Conservation (phyloP, 2,329 filamentous ascomycete species). For the Aspergillus pseudotamarii region DNA sequence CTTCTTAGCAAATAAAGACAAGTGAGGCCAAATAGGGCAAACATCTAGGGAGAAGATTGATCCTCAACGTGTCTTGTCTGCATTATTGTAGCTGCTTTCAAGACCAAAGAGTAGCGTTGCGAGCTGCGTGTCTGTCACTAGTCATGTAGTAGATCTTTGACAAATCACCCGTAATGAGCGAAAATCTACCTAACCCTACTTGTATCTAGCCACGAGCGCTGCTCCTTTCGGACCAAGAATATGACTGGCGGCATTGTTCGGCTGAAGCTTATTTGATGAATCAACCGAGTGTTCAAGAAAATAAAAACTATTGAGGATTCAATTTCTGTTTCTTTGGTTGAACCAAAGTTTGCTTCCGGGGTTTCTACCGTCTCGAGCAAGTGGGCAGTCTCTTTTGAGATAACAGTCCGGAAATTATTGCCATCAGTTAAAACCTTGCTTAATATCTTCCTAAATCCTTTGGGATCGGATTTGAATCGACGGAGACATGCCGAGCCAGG, state of each 20-base stretch:
- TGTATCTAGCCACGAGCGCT: slow-evolving; percentile 17
- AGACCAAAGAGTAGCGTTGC: not conserved
- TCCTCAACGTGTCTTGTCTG: not conserved
- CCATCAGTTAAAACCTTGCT: slow-evolving; percentile 9
- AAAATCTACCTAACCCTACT: slow-evolving; percentile 4
- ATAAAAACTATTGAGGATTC: not conserved
- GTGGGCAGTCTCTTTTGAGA: slow-evolving; percentile 17
- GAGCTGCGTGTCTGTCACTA: not conserved
- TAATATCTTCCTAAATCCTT: slow-evolving; percentile 3
- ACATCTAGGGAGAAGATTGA: not conserved
- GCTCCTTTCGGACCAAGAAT: slow-evolving; percentile 6
- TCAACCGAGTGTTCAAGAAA: not conserved
- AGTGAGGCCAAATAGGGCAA: not conserved
- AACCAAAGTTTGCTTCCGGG: slow-evolving; percentile 14
- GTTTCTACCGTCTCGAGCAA: slow-evolving; percentile 16
- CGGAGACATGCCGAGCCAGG: slow-evolving; percentile 7
- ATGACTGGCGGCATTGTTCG: slow-evolving; percentile 13
- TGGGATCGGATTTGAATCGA: not conserved
- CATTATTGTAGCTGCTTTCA: not conserved
- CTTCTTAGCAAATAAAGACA: not conserved
- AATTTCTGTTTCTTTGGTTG: slow-evolving; percentile 15
- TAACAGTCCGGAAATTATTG: slow-evolving; percentile 15
- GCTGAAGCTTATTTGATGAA: slow-evolving; percentile 7
- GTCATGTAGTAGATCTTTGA: slow-evolving; percentile 6
- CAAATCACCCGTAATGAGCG: slow-evolving; percentile 15